Base-by-base conservation (phyloP, 140 eudicot species). In the Bidens hawaiensis region DNA sequence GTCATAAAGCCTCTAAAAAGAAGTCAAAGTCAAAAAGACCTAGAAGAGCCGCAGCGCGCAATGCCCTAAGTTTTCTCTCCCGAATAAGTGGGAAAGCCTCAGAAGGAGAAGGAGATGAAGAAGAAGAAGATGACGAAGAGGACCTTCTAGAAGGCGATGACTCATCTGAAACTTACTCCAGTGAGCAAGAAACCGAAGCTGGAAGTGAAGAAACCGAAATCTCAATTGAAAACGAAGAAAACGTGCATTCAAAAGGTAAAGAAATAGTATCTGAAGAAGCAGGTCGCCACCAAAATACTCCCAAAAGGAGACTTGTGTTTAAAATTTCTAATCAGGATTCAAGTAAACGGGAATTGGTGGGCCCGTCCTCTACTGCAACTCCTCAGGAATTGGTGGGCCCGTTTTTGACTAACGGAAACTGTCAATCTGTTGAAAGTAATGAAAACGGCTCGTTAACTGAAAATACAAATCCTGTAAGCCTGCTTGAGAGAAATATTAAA, bases 1-100 rank as follows among this genome's bases (percentile, higher is more conserved):
- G 85, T 33, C 79, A 71, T 31, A 83, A 81, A 70, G 49, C 59
- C 15, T 80, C 84, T 17, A 80, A 65, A 77, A 91, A 79, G 75
- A 87, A 80, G 76, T 85, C 85, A 21, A 93, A 88, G 78, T 60
- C 84, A 34, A 64, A 65, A 54, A 82, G 99, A 74, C 99, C 99
- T 43, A 83, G 69, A 65, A 85, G 99, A 76, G 88, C 82, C 18
- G 99, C 99, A 74, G 99, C 99, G 3, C 85, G 95, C 24, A 88
- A 93, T 72, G 99, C 99, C 15, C 82, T 80, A 71, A 83, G 74
- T 74, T 80, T 93, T 55, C 76, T 93, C 64, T 88, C 96, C 4
- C 75, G 79, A 40, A 82, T 93, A 43, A 93, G 84, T 5, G 99
- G 99, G 30, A 67, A 73, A 62, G 72, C 96, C 21, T 64, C 89